These are phyloP conservation scores for Aspergillus campestris DNA, from an alignment of 495 filamentous ascomycete genomes.

Conservation along the genomic window DNA sequence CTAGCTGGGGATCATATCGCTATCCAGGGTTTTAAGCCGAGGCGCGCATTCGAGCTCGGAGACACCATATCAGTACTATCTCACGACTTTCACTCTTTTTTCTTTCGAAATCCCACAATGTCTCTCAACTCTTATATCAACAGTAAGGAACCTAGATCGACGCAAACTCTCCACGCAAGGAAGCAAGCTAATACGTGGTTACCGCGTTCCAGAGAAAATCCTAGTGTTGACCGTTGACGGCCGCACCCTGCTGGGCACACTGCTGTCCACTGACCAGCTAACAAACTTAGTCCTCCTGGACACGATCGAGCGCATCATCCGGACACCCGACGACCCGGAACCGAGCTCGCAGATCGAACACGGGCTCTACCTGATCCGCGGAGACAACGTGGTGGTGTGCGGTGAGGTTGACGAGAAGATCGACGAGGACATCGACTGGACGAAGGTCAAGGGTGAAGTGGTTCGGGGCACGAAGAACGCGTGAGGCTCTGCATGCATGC, in stretches of 20 bases:
- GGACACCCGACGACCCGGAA: constrained; percentile 71
- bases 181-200: too few relatives aligned
- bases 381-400: constrained; percentile 88
- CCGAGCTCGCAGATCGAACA: constrained; percentile 72
- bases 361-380: constrained; percentile 85
- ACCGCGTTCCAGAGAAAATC: constrained; percentile 61
- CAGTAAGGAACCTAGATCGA: constrained; percentile 35
- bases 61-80: background rate
- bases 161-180: too few relatives aligned
- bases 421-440: constrained; percentile 85
- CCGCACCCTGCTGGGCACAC: constrained; percentile 73
- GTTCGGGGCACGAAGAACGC: constrained; percentile 76
- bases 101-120: constrained; percentile 33
- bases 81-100: background rate
- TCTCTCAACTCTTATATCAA: constrained; percentile 60
- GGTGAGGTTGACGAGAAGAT: constrained; percentile 84
- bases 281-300: constrained; percentile 86
- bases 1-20: too few relatives aligned
- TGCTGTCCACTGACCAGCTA: constrained; percentile 81
- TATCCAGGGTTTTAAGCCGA: too few relatives aligned
- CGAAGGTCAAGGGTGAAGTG: constrained; percentile 73
- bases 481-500: constrained; percentile 26
- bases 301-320: constrained; percentile 85
- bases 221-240: constrained; percentile 88
- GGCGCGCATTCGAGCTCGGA: too few relatives aligned